Conservation (phyloP, 2,329 filamentous ascomycete species). For the Boeremia exigua region DNA sequence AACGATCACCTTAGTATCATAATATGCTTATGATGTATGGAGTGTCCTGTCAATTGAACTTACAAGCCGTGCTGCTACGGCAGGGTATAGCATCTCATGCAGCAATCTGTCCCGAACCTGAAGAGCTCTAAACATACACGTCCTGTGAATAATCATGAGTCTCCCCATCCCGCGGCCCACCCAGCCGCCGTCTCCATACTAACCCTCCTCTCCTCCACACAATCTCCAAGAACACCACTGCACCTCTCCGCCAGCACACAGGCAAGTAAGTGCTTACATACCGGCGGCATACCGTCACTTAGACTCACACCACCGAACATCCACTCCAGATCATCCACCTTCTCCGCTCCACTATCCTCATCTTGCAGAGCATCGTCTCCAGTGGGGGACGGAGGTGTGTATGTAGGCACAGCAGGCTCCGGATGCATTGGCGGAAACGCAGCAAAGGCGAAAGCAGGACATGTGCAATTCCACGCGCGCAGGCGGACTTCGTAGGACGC, state of each 20-base stretch:
- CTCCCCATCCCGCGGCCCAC: slow-evolving; percentile 58
- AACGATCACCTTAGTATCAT: background rate
- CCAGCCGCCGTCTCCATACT: slow-evolving; percentile 74
- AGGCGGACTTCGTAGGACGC: slow-evolving; percentile 73
- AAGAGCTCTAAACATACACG: background rate
- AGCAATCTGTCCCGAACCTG: slow-evolving; percentile 8
- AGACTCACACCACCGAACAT: slow-evolving; percentile 20
- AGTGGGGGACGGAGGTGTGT: background rate
- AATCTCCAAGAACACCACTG: slow-evolving; percentile 60
- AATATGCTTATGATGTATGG: background rate
- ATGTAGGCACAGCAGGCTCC: slow-evolving; percentile 13
- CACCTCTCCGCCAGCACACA: slow-evolving; percentile 77
- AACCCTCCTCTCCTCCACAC: slow-evolving; percentile 62
- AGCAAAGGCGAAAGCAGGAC: slow-evolving; percentile 80
- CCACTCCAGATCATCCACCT: slow-evolving; percentile 13
- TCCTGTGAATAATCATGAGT: slow-evolving; percentile 4
- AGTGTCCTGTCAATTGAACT: background rate
- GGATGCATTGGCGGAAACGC: slow-evolving; percentile 60
- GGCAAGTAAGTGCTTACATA: slow-evolving; percentile 91
- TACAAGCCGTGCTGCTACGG: slow-evolving; percentile 28
- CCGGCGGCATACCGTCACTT: slow-evolving; percentile 54
- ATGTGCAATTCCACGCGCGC: slow-evolving; percentile 84
- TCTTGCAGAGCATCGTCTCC: no score
- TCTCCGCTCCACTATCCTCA: background rate
- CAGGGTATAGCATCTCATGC: slow-evolving; percentile 25